phyloP scores from a whole-genome alignment of 1,284 basidiomycete genomes.

The Irpex sp. region DNA sequence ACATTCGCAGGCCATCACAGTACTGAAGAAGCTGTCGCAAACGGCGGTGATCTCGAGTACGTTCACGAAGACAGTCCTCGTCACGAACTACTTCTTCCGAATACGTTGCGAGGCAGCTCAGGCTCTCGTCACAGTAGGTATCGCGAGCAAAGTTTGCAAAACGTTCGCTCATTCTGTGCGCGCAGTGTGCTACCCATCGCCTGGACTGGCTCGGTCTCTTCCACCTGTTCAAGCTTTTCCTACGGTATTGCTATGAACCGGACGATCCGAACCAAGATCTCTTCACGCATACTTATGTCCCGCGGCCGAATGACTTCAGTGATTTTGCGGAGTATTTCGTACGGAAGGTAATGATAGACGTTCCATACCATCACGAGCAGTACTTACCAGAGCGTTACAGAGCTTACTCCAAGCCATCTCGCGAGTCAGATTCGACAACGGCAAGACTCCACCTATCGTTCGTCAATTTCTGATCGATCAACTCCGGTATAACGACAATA shows the following conservation, averaged over 20 bases:
- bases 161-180: background rate
- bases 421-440: conserved; percentile 80
- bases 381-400: conserved; percentile 31
- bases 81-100: conserved; percentile 96
- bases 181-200: conserved; percentile 75
- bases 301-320: conserved; percentile 91
- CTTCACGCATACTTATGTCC: conserved; percentile 82
- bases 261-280: conserved; percentile 76
- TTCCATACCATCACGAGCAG: background rate
- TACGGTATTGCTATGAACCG: conserved; percentile 89
- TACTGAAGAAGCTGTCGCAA: conserved; percentile 71
- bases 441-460: conserved; percentile 85
- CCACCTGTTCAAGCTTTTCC: conserved; percentile 93
- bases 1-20: conserved; percentile 71
- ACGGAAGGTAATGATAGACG: conserved; percentile 63
- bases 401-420: conserved; percentile 81
- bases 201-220: conserved; percentile 91
- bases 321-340: conserved; percentile 94
- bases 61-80: conserved; percentile 89
- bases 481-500: conserved; percentile 93
- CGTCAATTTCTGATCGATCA: conserved; percentile 90
- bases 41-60: conserved; percentile 91
- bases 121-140: conserved; percentile 78
- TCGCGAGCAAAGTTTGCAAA: background rate
- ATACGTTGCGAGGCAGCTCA: conserved; percentile 93